Conservation (phyloP, 257 asterid genomes). For the Solanum chilense region DNA sequence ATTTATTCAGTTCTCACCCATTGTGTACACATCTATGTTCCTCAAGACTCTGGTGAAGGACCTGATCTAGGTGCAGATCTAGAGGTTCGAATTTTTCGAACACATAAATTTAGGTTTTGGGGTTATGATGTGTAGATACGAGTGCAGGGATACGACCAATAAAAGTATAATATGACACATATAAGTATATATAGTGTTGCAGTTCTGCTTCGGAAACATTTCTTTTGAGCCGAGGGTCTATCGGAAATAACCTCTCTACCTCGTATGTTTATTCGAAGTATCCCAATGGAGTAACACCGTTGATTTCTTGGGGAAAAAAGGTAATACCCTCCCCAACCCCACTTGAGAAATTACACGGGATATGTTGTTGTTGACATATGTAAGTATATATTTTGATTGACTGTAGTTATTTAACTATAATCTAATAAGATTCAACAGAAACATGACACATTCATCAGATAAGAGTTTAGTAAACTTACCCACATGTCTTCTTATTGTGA, state of each 20-base stretch:
- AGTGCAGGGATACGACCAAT: neutral
- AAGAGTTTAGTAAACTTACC: neutral
- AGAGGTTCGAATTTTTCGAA: neutral
- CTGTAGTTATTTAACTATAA: neutral
- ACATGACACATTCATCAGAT: neutral
- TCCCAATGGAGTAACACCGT: neutral
- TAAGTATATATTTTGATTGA: neutral
- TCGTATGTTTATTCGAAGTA: neutral
- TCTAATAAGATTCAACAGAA: neutral
- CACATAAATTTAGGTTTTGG: neutral
- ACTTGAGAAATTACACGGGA: neutral
- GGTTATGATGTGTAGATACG: neutral
- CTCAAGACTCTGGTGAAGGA: neutral
- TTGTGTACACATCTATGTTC: neutral
- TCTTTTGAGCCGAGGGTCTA: neutral
- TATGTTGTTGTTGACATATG: neutral
- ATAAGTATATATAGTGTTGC: neutral
- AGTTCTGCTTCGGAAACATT: neutral
- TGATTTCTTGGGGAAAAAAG: neutral
- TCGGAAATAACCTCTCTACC: neutral
- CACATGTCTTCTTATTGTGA: constrained; percentile 81
- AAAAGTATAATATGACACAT: neutral
- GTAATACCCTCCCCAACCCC: neutral
- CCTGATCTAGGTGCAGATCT: neutral
- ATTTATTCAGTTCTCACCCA: neutral